These are phyloP conservation scores for Scedosporium boydii DNA, from an alignment of 2,329 filamentous ascomycete genomes.

Conservation along the genomic window DNA sequence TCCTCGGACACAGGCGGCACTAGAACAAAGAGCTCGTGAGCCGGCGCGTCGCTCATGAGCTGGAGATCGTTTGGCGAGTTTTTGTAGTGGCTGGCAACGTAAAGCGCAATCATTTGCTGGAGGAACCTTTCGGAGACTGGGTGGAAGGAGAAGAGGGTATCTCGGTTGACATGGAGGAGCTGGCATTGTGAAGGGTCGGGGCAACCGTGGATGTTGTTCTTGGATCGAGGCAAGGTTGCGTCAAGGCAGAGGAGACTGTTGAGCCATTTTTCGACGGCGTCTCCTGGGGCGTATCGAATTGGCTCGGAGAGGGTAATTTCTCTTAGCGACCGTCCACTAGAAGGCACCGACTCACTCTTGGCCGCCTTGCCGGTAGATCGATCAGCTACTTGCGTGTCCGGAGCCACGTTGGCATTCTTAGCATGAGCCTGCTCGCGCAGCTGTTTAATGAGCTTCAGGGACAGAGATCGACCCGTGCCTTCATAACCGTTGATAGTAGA, in stretches of 20 bases:
- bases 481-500: constrained; percentile 99
- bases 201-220: constrained; percentile 66
- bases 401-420: constrained; percentile 37
- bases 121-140: constrained; percentile 94
- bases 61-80: constrained; percentile 98
- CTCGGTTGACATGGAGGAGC: constrained; percentile 86
- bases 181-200: constrained; percentile 89
- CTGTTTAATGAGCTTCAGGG: constrained; percentile 93
- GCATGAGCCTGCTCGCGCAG: constrained; percentile 81
- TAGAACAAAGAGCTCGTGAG: constrained; percentile 91
- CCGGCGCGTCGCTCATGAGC: constrained; percentile 94
- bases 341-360: constrained; percentile 50
- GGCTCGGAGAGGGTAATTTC: constrained; percentile 92
- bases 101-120: constrained; percentile 96
- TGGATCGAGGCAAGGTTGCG: constrained; percentile 74
- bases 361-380: constrained; percentile 65
- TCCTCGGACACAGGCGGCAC: constrained; percentile 76
- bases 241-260: constrained; percentile 91
- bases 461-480: constrained; percentile 88
- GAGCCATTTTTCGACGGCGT: constrained; percentile 91
- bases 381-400: constrained; percentile 62
- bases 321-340: constrained; percentile 68
- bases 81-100: constrained; percentile 96
- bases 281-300: constrained; percentile 86
- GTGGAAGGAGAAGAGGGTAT: constrained; percentile 97